Conservation (phyloP, 192 early-diverging fungal genomes). For the Backusella sp. region DNA sequence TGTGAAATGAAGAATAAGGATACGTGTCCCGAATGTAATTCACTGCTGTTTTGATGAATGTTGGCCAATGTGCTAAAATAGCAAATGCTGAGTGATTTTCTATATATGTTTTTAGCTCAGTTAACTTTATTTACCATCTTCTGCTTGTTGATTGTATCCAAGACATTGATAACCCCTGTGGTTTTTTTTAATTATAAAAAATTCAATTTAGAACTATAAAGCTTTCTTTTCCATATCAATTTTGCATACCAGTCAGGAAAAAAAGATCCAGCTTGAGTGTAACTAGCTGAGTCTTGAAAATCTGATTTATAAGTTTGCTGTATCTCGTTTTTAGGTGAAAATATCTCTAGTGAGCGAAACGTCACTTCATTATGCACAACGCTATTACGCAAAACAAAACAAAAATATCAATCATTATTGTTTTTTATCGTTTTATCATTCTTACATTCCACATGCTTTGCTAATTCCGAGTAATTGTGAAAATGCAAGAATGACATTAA, state of each 20-base stretch:
- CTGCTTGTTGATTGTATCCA: slow-evolving; percentile 37
- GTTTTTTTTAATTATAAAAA: not conserved
- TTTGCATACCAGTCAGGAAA: slow-evolving; percentile 60
- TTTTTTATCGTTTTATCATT: not conserved
- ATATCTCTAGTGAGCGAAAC: slow-evolving; percentile 12
- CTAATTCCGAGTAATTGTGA: not conserved
- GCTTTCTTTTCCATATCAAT: not conserved
- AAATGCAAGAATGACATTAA: not conserved
- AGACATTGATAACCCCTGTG: slow-evolving; percentile 60
- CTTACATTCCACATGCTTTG: slow-evolving; percentile 30
- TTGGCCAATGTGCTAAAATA: slow-evolving; percentile 66
- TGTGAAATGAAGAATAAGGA: slow-evolving; percentile 43
- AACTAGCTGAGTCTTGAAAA: slow-evolving; percentile 16
- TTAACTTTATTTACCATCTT: slow-evolving; percentile 37
- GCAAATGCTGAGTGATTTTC: not conserved
- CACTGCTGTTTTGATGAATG: slow-evolving; percentile 55
- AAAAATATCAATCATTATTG: not conserved
- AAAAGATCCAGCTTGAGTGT: slow-evolving; percentile 50
- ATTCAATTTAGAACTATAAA: not conserved
- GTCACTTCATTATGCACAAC: slow-evolving; percentile 32
- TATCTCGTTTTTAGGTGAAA: not conserved
- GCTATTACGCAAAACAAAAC: not conserved
- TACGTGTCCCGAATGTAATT: slow-evolving; percentile 59
- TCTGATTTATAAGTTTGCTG: slow-evolving; percentile 13
- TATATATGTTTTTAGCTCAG: not conserved